Evolutionary conservation across 2,329 filamentous ascomycete genomes (phyloP).

Genomic region (Alternaria sp.): DNA sequence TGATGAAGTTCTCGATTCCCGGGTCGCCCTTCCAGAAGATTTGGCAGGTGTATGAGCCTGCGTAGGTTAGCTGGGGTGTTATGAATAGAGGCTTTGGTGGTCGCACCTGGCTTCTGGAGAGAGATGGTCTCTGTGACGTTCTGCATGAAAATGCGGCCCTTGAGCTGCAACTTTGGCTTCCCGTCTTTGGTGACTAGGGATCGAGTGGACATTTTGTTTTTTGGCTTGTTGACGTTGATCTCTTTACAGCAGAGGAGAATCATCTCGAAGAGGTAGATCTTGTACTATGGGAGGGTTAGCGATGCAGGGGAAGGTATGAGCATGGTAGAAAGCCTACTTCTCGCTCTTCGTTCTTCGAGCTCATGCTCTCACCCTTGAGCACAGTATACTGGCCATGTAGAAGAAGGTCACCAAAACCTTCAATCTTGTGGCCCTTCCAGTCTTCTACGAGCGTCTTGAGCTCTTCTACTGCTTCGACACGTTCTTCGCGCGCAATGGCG

Average conservation of each 20-base stretch:
- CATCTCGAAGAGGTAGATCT: slow-evolving; percentile 95
- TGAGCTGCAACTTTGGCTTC: slow-evolving; percentile 83
- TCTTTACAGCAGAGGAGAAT: slow-evolving; percentile 98
- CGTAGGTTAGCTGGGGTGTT: slow-evolving; percentile 4
- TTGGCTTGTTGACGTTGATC: slow-evolving; percentile 81
- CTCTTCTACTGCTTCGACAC: slow-evolving; percentile 84
- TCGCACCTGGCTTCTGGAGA: slow-evolving; percentile 82
- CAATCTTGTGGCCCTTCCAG: slow-evolving; percentile 92
- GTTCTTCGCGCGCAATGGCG: slow-evolving; percentile 86
- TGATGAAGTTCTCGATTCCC: slow-evolving; percentile 93
- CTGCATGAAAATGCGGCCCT: slow-evolving; percentile 98
- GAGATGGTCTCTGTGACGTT: slow-evolving; percentile 97
- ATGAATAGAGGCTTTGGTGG: background rate
- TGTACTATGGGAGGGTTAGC: slow-evolving; percentile 69
- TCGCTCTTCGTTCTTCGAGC: slow-evolving; percentile 82
- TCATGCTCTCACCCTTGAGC: slow-evolving; percentile 79
- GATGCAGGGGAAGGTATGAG: slow-evolving; percentile 7
- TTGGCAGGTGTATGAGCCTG: slow-evolving; percentile 92
- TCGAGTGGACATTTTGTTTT: slow-evolving; percentile 74
- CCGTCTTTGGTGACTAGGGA: slow-evolving; percentile 73
- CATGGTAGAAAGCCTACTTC: slow-evolving; percentile 66
- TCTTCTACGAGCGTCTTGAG: slow-evolving; percentile 86
- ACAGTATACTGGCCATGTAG: slow-evolving; percentile 92
- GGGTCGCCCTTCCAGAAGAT: slow-evolving; percentile 99
- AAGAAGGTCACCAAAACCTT: slow-evolving; percentile 89